Evolutionary conservation across 192 early-diverging fungal species (phyloP).

Genomic region (Coemansia sp.): DNA sequence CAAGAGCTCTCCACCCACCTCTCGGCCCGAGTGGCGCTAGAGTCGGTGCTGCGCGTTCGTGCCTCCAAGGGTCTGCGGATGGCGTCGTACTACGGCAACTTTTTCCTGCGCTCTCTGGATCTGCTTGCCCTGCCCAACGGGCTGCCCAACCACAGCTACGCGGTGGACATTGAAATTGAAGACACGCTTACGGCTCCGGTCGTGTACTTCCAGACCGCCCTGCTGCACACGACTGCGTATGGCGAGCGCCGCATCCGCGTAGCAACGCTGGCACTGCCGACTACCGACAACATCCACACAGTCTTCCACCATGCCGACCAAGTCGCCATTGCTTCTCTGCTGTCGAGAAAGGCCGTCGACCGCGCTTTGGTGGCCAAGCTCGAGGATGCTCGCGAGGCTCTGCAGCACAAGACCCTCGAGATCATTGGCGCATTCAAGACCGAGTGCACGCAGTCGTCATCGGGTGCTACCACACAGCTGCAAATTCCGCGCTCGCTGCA

Average conservation of each 20-base stretch:
- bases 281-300: slow-evolving; percentile 75
- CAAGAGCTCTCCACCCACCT: slow-evolving; percentile 80
- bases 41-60: slow-evolving; percentile 90
- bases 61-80: slow-evolving; percentile 86
- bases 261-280: slow-evolving; percentile 82
- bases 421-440: slow-evolving; percentile 89
- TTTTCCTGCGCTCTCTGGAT: slow-evolving; percentile 94
- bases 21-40: slow-evolving; percentile 74
- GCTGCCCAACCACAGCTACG: slow-evolving; percentile 86
- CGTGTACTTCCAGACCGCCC: slow-evolving; percentile 92
- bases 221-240: slow-evolving; percentile 83
- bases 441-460: slow-evolving; percentile 64
- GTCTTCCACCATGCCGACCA: slow-evolving; percentile 83
- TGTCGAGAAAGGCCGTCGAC: slow-evolving; percentile 91
- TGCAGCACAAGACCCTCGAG: slow-evolving; percentile 82
- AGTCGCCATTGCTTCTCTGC: slow-evolving; percentile 72
- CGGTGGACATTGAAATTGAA: slow-evolving; percentile 82
- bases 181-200: slow-evolving; percentile 61
- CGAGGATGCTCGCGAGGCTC: slow-evolving; percentile 91
- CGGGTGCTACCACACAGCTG: slow-evolving; percentile 76
- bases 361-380: slow-evolving; percentile 78
- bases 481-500: slow-evolving; percentile 82
- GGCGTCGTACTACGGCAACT: slow-evolving; percentile 93
- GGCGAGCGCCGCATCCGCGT: slow-evolving; percentile 95
- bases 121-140: slow-evolving; percentile 89